phyloP scores from a whole-genome alignment of 768 basidiomycete species.

The Piloderma croceum region DNA sequence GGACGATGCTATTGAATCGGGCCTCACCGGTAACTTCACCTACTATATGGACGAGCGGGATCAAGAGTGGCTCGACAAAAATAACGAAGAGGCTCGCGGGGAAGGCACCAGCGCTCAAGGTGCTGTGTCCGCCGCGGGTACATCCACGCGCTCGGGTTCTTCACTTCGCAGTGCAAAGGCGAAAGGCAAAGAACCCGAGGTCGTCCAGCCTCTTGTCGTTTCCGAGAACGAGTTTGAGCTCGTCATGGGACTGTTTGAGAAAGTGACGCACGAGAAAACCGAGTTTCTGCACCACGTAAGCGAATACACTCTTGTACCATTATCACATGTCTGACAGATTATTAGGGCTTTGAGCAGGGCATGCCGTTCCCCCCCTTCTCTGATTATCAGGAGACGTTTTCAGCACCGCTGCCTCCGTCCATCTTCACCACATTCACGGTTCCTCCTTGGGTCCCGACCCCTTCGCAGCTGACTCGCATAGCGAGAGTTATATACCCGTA shows the following conservation, averaged over 20 bases:
- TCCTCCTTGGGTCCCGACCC: conserved; percentile 65
- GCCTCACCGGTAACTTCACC: conserved; percentile 68
- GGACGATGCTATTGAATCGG: conserved; percentile 63
- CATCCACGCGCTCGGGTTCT: conserved; percentile 51
- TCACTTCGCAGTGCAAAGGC: conserved; percentile 61
- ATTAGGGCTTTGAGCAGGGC: conserved; percentile 59
- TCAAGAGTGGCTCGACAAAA: conserved; percentile 89
- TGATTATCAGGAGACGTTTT: conserved; percentile 67
- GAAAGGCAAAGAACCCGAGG: conserved; percentile 81
- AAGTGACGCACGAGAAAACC: conserved; percentile 81
- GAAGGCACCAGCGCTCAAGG: conserved; percentile 81
- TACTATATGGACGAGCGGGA: conserved; percentile 97
- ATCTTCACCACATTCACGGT: conserved; percentile 64
- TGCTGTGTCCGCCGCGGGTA: conserved; percentile 46
- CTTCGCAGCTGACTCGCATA: conserved; percentile 56
- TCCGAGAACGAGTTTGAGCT: conserved; percentile 92
- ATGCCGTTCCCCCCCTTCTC: conserved; percentile 68
- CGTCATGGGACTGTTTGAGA: conserved; percentile 92
- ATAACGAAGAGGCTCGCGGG: conserved; percentile 80
- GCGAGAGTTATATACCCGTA: conserved; percentile 78
- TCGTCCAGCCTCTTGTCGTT: conserved; percentile 56
- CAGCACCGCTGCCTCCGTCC: conserved; percentile 49
- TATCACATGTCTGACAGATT: not conserved
- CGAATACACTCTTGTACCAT: conserved; percentile 13
- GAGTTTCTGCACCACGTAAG: conserved; percentile 87